Conservation (phyloP, 306 rosid species). For the Cyclanthera cordifolia region DNA sequence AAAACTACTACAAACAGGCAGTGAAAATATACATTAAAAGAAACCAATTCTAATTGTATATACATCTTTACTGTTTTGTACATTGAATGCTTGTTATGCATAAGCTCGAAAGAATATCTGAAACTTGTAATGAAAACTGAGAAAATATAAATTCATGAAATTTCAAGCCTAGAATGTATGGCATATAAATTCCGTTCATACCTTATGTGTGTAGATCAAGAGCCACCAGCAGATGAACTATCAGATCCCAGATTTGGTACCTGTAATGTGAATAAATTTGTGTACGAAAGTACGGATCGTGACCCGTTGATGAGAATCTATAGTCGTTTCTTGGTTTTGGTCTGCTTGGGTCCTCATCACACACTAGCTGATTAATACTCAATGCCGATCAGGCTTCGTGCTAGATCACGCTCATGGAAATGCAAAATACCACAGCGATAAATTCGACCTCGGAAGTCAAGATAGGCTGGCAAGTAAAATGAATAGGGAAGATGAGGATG, state of each 20-base stretch:
- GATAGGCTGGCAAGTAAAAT: too few species aligned
- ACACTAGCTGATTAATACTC: too few species aligned
- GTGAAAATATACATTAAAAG: not conserved
- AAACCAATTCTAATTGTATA: not conserved
- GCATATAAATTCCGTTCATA: constrained; percentile 13
- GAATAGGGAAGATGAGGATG: constrained; percentile 41
- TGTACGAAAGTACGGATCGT: constrained; percentile 64
- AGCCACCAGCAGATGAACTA: constrained; percentile 31
- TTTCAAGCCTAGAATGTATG: not conserved
- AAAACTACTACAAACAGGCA: not conserved
- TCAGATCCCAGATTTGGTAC: constrained; percentile 35
- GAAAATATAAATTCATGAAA: constrained; percentile 3
- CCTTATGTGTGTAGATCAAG: constrained; percentile 27
- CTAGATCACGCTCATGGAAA: too few species aligned
- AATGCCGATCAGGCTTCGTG: too few species aligned
- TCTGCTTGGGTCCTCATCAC: too few species aligned
- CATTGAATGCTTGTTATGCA: not conserved
- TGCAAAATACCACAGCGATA: too few species aligned
- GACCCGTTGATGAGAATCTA: constrained; percentile 68
- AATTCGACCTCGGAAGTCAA: too few species aligned
- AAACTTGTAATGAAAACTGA: not conserved
- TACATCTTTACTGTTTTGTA: constrained; percentile 1
- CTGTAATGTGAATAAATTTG: constrained; percentile 60
- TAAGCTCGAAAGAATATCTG: not conserved
- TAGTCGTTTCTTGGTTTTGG: too few species aligned